These are phyloP conservation scores for Boletus nobilissimus DNA, from an alignment of 1,284 basidiomycete genomes.

Conservation along the genomic window DNA sequence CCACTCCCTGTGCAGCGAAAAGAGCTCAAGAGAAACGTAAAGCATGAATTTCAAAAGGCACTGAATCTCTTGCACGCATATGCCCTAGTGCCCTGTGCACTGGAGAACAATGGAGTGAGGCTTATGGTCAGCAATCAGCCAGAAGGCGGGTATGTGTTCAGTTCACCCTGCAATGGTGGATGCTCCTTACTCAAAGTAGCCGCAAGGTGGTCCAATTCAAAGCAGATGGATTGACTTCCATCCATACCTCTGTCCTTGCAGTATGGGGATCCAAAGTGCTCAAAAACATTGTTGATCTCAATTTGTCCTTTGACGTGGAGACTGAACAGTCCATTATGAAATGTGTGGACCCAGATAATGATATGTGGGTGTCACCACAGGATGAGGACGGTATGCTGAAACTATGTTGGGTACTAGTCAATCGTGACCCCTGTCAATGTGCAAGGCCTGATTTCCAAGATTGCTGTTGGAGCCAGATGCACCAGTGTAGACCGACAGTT, in stretches of 20 bases:
- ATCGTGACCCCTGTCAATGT: constrained; percentile 63
- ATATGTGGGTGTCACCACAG: constrained; percentile 28
- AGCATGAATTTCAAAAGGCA: constrained; percentile 91
- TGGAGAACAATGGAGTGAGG: constrained; percentile 69
- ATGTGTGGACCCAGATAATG: constrained; percentile 32
- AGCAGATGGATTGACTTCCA: constrained; percentile 73
- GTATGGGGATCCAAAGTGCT: constrained; percentile 89
- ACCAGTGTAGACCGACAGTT: constrained; percentile 88
- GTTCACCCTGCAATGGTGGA: not conserved
- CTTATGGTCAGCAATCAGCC: constrained; percentile 81
- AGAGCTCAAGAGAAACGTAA: constrained; percentile 90
- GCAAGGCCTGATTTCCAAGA: constrained; percentile 84
- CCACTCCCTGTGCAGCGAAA: constrained; percentile 91
- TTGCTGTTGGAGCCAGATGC: constrained; percentile 76
- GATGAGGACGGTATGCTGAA: constrained; percentile 1
- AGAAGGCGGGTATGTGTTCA: constrained; percentile 73
- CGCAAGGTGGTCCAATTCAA: constrained; percentile 79
- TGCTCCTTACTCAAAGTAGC: constrained; percentile 51
- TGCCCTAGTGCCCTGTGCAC: constrained; percentile 83
- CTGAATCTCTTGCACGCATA: constrained; percentile 88
- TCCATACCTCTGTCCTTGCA: constrained; percentile 75
- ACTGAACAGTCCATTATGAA: constrained; percentile 61
- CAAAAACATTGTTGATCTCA: constrained; percentile 79
- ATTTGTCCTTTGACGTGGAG: constrained; percentile 77
- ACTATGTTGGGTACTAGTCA: constrained; percentile 17